Percentiles rank a stretch among this genome's conserved stretches.
Conservation (phyloP, 2,329 filamentous ascomycete species). For the Tolypocladium amazonense region DNA sequence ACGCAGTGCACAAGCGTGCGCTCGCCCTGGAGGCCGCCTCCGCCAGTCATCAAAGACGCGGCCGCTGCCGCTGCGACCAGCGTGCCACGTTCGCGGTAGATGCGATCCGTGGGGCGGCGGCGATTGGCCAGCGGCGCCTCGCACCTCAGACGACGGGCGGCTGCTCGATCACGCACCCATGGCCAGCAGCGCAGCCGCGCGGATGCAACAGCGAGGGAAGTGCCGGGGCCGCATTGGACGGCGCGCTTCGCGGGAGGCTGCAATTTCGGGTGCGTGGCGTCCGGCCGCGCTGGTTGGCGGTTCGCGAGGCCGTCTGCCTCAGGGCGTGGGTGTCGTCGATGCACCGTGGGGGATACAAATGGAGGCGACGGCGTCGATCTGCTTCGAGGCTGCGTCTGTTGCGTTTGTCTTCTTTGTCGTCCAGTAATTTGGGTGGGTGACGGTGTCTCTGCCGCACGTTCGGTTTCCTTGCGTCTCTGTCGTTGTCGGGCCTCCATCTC, state of each 20-base stretch:
- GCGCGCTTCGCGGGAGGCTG: not conserved
- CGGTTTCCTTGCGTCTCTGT: not conserved
- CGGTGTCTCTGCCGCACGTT: constrained; percentile 6
- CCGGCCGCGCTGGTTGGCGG: not conserved
- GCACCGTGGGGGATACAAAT: constrained; percentile 1
- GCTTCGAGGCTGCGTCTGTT: not conserved
- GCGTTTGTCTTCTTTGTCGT: constrained; percentile 2
- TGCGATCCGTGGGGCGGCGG: constrained; percentile 5
- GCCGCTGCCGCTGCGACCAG: not conserved
- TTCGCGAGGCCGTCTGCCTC: not conserved
- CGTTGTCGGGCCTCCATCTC: not conserved
- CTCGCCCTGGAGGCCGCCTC: not conserved
- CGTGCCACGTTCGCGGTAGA: constrained; percentile 1
- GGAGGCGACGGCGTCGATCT: not conserved
- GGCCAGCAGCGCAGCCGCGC: constrained; percentile 2
- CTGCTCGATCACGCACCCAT: not conserved
- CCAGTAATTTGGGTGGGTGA: constrained; percentile 4
- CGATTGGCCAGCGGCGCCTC: constrained; percentile 15
- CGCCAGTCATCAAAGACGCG: not conserved
- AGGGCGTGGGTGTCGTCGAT: not conserved
- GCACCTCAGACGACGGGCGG: constrained; percentile 1
- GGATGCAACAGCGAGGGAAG: not conserved
- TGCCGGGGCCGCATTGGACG: not conserved
- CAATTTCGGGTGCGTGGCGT: not conserved
- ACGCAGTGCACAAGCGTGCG: not conserved